Evolutionary conservation across 352 stramenopile species (phyloP), one percentile per base, ranked within the genome.

Genomic region (Phytophthora nicotianae): DNA sequence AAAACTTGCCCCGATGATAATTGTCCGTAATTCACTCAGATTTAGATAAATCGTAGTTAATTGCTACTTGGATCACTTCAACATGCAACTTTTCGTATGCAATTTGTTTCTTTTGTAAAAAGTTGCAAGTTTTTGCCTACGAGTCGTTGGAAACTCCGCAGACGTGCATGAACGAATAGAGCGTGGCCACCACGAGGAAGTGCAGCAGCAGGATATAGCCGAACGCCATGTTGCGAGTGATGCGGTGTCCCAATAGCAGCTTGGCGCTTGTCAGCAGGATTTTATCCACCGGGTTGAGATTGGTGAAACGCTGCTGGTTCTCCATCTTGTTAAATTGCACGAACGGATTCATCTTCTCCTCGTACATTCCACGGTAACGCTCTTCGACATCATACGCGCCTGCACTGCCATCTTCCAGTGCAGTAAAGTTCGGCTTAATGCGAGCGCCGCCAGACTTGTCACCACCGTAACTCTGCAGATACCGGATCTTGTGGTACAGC

Each of bases 271-370:
- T 94, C 35, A 97, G 77, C 50, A 96, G 64, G 60, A 97, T 96
- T 58, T 96, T 96, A 68, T 97, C 90, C 51, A 96, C 83, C 5
- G 90, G 76, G 53, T 92, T 97, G 47, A 97, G 80, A 59, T 97
- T 94, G 59, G 89, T 85, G 57, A 92, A 94, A 43, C 91, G 91
- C 65, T 93, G 86, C 62, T 96, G 86, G 35, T 65, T 85, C 75
- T 97, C 90, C 65, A 91, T 83, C 68, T 92, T 89, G 71, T 94
- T 96, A 65, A 97, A 97, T 58, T 96, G 86, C 49, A 89, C 85
- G 68, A 97, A 97, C 32, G 90, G 90, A 58, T 96, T 97, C 83
- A 97, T 93, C 45, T 92, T 90, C 61, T 93, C 83, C 54, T 97
- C 90, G 75, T 97, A 97, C 77, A 97, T 79, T 43, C 70, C 72